These are phyloP conservation scores for Paradendryphiella salina DNA, from an alignment of 2,329 filamentous ascomycete genomes.

Conservation along the genomic window DNA sequence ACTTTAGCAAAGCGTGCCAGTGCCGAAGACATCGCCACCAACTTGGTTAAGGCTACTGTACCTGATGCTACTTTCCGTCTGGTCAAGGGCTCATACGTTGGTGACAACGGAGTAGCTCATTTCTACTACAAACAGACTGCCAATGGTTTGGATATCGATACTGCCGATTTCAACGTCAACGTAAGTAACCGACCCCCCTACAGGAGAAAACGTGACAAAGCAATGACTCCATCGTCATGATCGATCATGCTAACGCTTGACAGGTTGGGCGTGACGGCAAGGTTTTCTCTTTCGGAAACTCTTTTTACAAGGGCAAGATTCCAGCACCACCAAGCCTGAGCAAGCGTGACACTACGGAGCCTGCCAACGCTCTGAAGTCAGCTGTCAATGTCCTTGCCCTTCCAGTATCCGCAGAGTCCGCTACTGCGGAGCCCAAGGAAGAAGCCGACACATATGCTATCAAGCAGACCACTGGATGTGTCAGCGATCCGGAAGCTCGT, in stretches of 20 bases:
- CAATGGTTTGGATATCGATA: constrained; percentile 63
- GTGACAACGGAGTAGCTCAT: constrained; percentile 60
- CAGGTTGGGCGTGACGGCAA: constrained; percentile 58
- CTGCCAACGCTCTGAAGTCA: constrained; percentile 51
- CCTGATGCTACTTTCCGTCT: constrained; percentile 55
- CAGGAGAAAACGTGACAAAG: too few species aligned
- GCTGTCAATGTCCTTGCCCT: constrained; percentile 49
- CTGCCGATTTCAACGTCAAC: constrained; percentile 64
- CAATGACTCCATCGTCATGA: neutral
- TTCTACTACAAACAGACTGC: constrained; percentile 64
- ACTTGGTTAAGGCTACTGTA: constrained; percentile 39
- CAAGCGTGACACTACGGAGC: constrained; percentile 51
- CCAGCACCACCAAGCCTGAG: constrained; percentile 44
- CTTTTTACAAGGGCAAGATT: constrained; percentile 52
- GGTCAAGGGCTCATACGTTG: constrained; percentile 58
- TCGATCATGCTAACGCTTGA: neutral
- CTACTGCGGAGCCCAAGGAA: constrained; percentile 47
- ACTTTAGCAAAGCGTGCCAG: constrained; percentile 29
- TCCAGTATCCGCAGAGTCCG: constrained; percentile 48
- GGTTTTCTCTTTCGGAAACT: constrained; percentile 62
- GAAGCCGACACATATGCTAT: constrained; percentile 51
- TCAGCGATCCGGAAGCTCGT: constrained; percentile 58
- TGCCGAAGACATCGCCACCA: constrained; percentile 38
- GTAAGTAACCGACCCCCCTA: constrained; percentile 45
- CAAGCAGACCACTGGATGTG: constrained; percentile 54